Evolutionary conservation across 2,329 filamentous ascomycete genomes (phyloP), one percentile per base, ranked within the genome.

Genomic region (Salinomyces thailandicus): DNA sequence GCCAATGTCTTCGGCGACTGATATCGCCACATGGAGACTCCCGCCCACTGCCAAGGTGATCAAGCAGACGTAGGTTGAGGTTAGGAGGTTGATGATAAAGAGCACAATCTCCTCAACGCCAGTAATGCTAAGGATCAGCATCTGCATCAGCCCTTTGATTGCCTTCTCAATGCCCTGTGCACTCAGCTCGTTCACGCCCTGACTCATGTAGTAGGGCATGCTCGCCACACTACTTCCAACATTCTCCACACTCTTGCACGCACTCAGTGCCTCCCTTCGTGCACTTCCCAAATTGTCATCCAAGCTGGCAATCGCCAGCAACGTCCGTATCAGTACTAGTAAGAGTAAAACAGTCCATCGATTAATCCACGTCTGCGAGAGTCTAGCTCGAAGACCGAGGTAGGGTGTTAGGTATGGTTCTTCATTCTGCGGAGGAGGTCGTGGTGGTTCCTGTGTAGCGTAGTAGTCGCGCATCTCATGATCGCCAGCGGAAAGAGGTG

Each of bases 151-250:
- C 33, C 77, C 89, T 44, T 77, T 72, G 46, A 96, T 77, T 6
- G 85, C 77, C 50, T 80, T 78, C 49, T 87, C 84, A 48, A 96
- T 79, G 38, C 84, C 80, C 32, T 72, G 72, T 19, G 85, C 84
- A 5, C 85, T 81, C 49, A 96, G 66, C 41, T 85, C 75, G 62
- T 98, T 98, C 57, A 95, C 79, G 37, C 91, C 91, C 35, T 73
- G 68, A 2, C 87, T 83, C 57, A 96, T 79, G 63, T 94, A 96
- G 62, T 95, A 82, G 39, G 91, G 91, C 86, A 96, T 94, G 24
- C 91, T 96, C 26, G 89, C 91, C 85, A 98, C 89, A 42, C 85
- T 75, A 58, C 86, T 95, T 45, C 89, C 91, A 49, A 93, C 76
- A 48, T 85, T 85, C 65, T 98, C 89, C 32, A 96, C 89, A 58